Conservation (phyloP, 495 filamentous ascomycete genomes). For the Podospora fimiseda region DNA sequence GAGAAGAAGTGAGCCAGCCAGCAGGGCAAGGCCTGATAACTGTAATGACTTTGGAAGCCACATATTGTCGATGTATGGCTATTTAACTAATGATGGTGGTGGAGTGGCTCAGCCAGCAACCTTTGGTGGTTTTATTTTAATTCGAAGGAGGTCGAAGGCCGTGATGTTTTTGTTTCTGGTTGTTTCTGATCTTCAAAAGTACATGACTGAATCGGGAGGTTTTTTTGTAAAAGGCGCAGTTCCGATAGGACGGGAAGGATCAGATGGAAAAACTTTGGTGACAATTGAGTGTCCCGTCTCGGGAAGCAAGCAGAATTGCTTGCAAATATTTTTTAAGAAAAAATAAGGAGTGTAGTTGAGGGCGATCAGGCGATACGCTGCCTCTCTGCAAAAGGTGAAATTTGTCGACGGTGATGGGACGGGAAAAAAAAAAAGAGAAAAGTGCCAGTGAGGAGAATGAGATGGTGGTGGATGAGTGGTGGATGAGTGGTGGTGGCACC, state of each 20-base stretch:
- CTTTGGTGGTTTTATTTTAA: no score
- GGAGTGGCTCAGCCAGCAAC: background rate
- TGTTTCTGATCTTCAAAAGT: no score
- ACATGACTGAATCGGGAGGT: no score
- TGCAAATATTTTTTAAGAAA: background rate
- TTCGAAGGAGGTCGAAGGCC: background rate
- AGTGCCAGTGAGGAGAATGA: no score
- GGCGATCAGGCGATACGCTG: no score
- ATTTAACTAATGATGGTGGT: background rate
- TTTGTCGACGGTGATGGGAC: slow-evolving; percentile 4
- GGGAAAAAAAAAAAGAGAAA: slow-evolving; percentile 1
- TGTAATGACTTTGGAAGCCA: slow-evolving; percentile 27
- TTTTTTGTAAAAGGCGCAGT: no score
- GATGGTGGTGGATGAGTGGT: no score
- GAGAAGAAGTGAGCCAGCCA: slow-evolving; percentile 34
- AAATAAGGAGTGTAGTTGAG: background rate
- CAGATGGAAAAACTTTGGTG: no score
- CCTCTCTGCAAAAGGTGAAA: no score
- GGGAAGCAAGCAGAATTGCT: background rate
- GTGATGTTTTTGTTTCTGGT: no score
- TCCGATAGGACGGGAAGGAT: no score
- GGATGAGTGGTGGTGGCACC: no score
- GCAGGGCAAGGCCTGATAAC: slow-evolving; percentile 33
- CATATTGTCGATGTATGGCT: slow-evolving; percentile 8
- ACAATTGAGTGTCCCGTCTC: slow-evolving; percentile 5